Conservation (phyloP, 345 rosid species). For the Pelargonium nanum region DNA sequence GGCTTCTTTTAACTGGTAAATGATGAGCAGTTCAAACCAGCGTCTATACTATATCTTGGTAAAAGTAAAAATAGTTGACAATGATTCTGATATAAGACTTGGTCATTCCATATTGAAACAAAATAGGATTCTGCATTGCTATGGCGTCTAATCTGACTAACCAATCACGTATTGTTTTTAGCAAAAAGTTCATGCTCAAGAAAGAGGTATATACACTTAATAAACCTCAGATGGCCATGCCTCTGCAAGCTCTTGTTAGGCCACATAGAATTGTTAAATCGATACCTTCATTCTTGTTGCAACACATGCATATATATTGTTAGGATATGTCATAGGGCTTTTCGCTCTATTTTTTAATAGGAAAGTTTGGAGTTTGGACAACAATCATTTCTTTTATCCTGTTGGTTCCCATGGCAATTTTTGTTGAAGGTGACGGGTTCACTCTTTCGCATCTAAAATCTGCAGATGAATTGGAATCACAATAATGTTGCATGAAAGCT, state of each 20-base stretch:
- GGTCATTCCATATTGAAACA: conserved; percentile 18
- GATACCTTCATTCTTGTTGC: background rate
- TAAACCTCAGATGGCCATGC: background rate
- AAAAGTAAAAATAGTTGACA: too few relatives aligned
- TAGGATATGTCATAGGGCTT: background rate
- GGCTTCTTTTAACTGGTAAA: conserved; percentile 74
- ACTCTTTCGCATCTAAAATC: conserved; percentile 45
- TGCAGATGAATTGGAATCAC: background rate
- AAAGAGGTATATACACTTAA: conserved; percentile 33
- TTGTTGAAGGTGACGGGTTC: conserved; percentile 54
- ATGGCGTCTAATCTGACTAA: conserved; percentile 92
- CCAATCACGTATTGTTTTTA: conserved; percentile 76
- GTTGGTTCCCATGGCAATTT: conserved; percentile 56
- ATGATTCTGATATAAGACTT: background rate
- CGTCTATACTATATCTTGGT: too few relatives aligned
- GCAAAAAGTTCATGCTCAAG: conserved; percentile 66
- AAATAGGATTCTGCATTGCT: conserved; percentile 81
- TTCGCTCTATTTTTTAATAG: background rate
- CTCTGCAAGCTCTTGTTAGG: too few relatives aligned
- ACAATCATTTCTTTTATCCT: conserved; percentile 58
- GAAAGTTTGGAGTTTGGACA: conserved; percentile 38
- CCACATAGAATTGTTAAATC: too few relatives aligned
- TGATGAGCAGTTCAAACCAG: background rate
- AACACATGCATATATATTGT: background rate
- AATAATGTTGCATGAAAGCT: background rate